phyloP scores from a whole-genome alignment of 768 basidiomycete species.

The Podaxis sp. region DNA sequence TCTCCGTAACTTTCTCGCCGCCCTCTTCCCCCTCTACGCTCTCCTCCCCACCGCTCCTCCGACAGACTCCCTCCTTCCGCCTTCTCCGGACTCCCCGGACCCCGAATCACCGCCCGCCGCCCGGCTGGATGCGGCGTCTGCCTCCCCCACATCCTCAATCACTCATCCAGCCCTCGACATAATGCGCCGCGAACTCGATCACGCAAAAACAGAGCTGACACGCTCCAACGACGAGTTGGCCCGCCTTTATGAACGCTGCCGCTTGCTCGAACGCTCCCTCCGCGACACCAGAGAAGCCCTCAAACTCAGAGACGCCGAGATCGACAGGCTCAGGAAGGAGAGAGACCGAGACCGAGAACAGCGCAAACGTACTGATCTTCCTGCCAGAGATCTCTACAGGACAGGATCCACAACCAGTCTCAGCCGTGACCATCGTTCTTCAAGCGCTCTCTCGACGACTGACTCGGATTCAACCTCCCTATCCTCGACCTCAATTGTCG shows the following conservation, averaged over 20 bases:
- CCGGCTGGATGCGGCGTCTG: conserved; percentile 36
- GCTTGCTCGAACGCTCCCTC: conserved; percentile 59
- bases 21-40: conserved; percentile 23
- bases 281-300: conserved; percentile 64
- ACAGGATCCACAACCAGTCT: background rate
- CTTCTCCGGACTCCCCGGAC: conserved; percentile 4
- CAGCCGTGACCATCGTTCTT: conserved; percentile 4
- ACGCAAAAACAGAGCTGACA: conserved; percentile 53
- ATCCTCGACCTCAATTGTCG: conserved; percentile 21
- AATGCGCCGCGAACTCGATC: conserved; percentile 60
- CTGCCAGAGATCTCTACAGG: conserved; percentile 4
- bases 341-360: conserved; percentile 32
- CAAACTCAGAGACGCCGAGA: conserved; percentile 56
- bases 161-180: conserved; percentile 38
- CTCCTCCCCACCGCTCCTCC: background rate
- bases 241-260: conserved; percentile 62
- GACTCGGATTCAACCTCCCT: conserved; percentile 19
- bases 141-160: conserved; percentile 34
- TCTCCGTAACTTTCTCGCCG: conserved; percentile 50
- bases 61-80: background rate
- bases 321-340: conserved; percentile 50
- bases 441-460: background rate
- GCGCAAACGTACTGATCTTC: conserved; percentile 27
- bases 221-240: conserved; percentile 53
- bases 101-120: conserved; percentile 4